Evolutionary conservation across 768 basidiomycete species (phyloP), one percentile per base, ranked within the genome.

Genomic region (Peribolospora baueri): DNA sequence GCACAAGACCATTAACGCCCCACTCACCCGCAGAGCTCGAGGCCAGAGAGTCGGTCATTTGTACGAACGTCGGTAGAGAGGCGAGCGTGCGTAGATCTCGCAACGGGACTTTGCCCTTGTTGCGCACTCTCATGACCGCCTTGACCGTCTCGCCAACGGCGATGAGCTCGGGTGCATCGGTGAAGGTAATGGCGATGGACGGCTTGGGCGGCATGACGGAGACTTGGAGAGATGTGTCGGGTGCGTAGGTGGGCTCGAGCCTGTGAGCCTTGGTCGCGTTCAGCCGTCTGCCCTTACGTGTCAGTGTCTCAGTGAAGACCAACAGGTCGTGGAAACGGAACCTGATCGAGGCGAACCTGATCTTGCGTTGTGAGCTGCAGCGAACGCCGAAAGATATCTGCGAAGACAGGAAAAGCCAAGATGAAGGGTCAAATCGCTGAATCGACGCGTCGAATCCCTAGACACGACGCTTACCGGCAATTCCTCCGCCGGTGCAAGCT

Each of bases 251-350:
- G 8, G 76, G 76, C 39, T 65, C 72, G 59, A 80, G 76, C 49
- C 79, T 71, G 61, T 90, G 82, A 10, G 74, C 69, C 40, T 74
- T 72, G 3, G 86, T 87, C 53, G 78, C 76, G 53, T 88, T 77
- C 8, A 93, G 70, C 52, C 87, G 72, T 48, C 72, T 76, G 10
- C 88, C 87, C n/a, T 77, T 79, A 42, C 71, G 72, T 7, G 76
- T 71, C 3, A 88, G 71, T 1, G 77, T 68, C 65, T 90, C 87
- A 0, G 65, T 71, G 37, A 73, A 71, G 3, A 81, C 77, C 14
- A 90, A 72, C 41, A 84, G 72, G 4, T 61, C 54, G 53, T 67
- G 64, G 54, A 76, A 76, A 42, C 88, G 73, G 64, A 88, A 90
- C 40, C 77, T 66, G 59, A 81, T 85, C 47, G 70, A 71, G 45